These are phyloP conservation scores for Boeremia exigua DNA, from an alignment of 2,329 filamentous ascomycete genomes.

Conservation along the genomic window DNA sequence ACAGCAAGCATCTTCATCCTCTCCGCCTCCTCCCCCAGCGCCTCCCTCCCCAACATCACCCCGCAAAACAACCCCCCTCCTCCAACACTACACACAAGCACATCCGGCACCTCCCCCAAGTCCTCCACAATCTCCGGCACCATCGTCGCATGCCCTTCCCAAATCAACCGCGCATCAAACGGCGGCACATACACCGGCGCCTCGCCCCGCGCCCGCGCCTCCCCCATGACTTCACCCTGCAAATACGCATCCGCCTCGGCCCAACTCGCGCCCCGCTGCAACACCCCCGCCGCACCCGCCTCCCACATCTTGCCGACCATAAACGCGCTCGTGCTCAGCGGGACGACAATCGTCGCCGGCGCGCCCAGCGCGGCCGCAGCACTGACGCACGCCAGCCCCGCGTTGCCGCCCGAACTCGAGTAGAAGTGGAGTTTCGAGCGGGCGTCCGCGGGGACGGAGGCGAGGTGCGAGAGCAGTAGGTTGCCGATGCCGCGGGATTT, in stretches of 20 bases:
- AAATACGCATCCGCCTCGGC: slow-evolving; percentile 71
- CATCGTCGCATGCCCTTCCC: slow-evolving; percentile 67
- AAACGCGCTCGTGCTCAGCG: slow-evolving; percentile 64
- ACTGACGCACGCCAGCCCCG: slow-evolving; percentile 77
- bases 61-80: slow-evolving; percentile 80
- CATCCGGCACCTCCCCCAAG: slow-evolving; percentile 60
- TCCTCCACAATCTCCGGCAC: slow-evolving; percentile 56
- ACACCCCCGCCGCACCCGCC: slow-evolving; percentile 68
- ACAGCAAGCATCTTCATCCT: slow-evolving; percentile 65
- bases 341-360: slow-evolving; percentile 75
- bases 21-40: not conserved
- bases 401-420: slow-evolving; percentile 78
- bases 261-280: slow-evolving; percentile 70
- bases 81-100: slow-evolving; percentile 75
- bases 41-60: slow-evolving; percentile 59
- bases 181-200: slow-evolving; percentile 66
- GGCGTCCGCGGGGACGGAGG: slow-evolving; percentile 29
- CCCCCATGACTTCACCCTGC: slow-evolving; percentile 59
- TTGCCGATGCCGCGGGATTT: slow-evolving; percentile 77
- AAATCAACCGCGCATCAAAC: slow-evolving; percentile 69
- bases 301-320: slow-evolving; percentile 73
- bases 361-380: slow-evolving; percentile 67
- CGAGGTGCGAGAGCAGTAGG: slow-evolving; percentile 61
- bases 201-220: slow-evolving; percentile 18
- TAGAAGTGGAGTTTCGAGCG: slow-evolving; percentile 68